Percentiles rank a stretch among this genome's conserved stretches.
Conservation (phyloP, 176 grass and related monocot species). For the Carex littledalei region DNA sequence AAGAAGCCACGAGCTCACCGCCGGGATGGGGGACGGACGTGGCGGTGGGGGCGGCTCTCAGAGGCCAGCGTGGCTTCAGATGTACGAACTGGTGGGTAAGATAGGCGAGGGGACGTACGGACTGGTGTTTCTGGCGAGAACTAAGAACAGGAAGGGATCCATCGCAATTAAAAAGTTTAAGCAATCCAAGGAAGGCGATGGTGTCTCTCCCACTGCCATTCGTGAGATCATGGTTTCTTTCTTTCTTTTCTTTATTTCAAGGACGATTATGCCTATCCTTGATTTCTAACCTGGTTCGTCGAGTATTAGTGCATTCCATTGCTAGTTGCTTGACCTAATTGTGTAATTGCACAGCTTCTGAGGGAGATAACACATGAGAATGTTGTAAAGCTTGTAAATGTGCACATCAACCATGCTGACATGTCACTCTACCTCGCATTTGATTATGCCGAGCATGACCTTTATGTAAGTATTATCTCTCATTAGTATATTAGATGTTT, state of each 20-base stretch:
- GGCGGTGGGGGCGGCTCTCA: constrained; percentile 39
- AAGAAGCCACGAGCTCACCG: not conserved
- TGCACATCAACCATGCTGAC: constrained; percentile 98
- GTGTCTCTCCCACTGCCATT: constrained; percentile 84
- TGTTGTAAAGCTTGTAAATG: constrained; percentile 95
- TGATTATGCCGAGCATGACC: constrained; percentile 93
- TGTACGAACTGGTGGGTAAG: constrained; percentile 95
- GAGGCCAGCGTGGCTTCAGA: constrained; percentile 86
- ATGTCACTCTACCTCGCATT: constrained; percentile 99
- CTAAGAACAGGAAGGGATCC: constrained; percentile 61
- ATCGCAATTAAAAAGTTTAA: constrained; percentile 99
- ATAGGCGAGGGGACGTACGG: constrained; percentile 97
- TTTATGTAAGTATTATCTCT: constrained; percentile 55
- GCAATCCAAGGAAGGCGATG: constrained; percentile 74
- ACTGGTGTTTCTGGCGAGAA: constrained; percentile 87
- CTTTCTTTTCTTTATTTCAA: not conserved
- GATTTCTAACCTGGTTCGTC: not conserved
- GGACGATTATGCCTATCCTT: not conserved
- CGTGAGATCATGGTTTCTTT: constrained; percentile 84
- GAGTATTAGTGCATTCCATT: not conserved
- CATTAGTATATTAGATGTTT: not conserved
- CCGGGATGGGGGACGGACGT: constrained; percentile 79
- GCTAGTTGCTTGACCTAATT: constrained; percentile 1
- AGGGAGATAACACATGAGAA: constrained; percentile 90
- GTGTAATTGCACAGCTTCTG: constrained; percentile 46